A percentile compares a stretch with the other conserved stretches of the same genome.
Conservation (phyloP, 2,329 filamentous ascomycete species). For the Phyllosticta ampelicida region DNA sequence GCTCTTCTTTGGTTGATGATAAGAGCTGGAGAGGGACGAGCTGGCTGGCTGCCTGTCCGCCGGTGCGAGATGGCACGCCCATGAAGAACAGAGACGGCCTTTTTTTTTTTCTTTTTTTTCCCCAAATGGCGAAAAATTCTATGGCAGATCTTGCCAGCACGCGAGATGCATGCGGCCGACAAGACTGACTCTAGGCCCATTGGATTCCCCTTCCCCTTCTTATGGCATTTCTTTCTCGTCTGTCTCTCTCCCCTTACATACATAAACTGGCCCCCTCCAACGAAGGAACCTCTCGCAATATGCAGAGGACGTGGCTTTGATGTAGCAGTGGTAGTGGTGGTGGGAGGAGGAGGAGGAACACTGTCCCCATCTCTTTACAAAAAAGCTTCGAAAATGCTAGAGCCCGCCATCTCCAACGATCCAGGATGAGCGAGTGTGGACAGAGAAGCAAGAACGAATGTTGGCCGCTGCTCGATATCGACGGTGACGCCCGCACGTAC, state of each 20-base stretch:
- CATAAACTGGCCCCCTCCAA: too few species aligned
- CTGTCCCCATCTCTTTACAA: too few species aligned
- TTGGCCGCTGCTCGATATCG: neutral
- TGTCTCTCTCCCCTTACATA: too few species aligned
- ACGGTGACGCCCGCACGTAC: neutral
- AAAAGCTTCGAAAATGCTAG: conserved; percentile 43
- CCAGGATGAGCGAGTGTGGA: conserved; percentile 47
- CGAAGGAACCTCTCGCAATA: neutral
- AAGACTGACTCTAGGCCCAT: too few species aligned
- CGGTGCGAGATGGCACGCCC: neutral
- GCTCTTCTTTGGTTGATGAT: too few species aligned
- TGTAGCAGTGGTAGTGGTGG: too few species aligned
- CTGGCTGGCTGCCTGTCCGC: neutral
- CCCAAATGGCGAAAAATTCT: too few species aligned
- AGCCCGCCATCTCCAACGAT: conserved; percentile 41
- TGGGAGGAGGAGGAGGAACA: too few species aligned
- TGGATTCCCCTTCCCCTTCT: too few species aligned
- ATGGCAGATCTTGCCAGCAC: neutral
- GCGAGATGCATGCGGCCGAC: neutral
- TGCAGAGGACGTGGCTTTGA: neutral
- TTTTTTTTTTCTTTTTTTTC: too few species aligned
- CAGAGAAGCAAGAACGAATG: conserved; percentile 41
- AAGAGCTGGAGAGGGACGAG: too few species aligned
- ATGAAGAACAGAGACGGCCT: too few species aligned
- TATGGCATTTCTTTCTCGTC: neutral